A percentile compares a stretch with the other conserved stretches of the same genome.
Evolutionary conservation across 495 filamentous ascomycete genomes (phyloP).

Genomic region (Podospora comata): DNA sequence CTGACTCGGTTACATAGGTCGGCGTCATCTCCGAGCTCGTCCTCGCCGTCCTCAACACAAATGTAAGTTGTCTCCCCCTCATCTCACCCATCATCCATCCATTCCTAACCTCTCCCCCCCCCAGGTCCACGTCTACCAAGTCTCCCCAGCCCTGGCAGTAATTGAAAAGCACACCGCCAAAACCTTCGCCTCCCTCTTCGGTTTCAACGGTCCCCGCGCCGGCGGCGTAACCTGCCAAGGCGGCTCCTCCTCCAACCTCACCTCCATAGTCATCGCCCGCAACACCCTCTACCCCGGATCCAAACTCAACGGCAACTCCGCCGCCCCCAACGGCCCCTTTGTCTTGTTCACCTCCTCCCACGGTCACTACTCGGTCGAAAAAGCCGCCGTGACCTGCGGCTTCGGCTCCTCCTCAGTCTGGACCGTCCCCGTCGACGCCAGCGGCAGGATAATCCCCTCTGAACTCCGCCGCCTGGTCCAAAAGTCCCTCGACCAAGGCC

Average conservation of each 20-base stretch:
- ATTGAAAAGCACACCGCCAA: conserved; percentile 76
- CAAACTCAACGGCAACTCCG: conserved; percentile 66
- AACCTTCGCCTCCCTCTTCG: conserved; percentile 70
- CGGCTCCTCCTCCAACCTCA: conserved; percentile 80
- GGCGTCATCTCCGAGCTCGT: conserved; percentile 81
- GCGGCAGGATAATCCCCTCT: conserved; percentile 66
- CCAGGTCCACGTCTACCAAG: conserved; percentile 73
- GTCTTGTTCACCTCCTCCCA: conserved; percentile 86
- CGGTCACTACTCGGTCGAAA: conserved; percentile 93
- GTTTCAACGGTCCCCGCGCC: conserved; percentile 65
- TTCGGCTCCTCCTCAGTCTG: conserved; percentile 72
- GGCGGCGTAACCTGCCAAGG: conserved; percentile 88
- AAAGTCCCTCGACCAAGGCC: conserved; percentile 57
- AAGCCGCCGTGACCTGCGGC: conserved; percentile 82
- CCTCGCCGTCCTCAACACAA: conserved; percentile 81
- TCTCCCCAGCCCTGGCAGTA: conserved; percentile 81
- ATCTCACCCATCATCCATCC: not conserved
- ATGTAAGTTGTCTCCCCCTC: conserved; percentile 47
- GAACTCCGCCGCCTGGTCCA: conserved; percentile 61
- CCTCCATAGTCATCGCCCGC: conserved; percentile 83
- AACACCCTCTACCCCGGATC: conserved; percentile 77
- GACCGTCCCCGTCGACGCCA: conserved; percentile 67
- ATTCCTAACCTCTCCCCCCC: not conserved
- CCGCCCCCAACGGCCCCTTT: conserved; percentile 52
- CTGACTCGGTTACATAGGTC: conserved; percentile 42